Conservation (phyloP, 108 stramenopile species). For the Skeletonema tropicum region DNA sequence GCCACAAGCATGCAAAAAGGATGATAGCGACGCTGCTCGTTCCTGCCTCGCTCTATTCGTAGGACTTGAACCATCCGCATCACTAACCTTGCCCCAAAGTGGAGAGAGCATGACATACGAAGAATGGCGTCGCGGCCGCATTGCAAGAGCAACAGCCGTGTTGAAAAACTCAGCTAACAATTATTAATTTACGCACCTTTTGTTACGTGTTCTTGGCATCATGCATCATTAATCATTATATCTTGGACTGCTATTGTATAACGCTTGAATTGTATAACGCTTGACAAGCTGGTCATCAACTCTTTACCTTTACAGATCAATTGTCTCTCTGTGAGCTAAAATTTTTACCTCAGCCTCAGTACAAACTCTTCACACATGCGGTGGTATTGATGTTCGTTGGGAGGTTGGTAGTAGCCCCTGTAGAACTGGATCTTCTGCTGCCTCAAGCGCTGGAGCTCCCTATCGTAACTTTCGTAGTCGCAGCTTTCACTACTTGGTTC, state of each 20-base stretch:
- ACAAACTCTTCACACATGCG: too few species aligned
- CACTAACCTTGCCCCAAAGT: slow-evolving; percentile 27
- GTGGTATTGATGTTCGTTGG: background rate
- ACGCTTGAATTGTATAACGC: too few species aligned
- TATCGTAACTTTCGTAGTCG: background rate
- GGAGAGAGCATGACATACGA: slow-evolving; percentile 62
- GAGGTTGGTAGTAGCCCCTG: background rate
- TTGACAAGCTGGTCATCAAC: too few species aligned
- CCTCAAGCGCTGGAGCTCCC: background rate
- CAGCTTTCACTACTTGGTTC: background rate
- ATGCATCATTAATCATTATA: too few species aligned
- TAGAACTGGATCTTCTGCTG: background rate
- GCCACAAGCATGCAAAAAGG: slow-evolving; percentile 21
- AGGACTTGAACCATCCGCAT: slow-evolving; percentile 56
- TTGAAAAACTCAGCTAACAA: slow-evolving; percentile 14
- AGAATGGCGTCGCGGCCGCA: slow-evolving; percentile 66
- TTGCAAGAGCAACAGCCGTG: slow-evolving; percentile 59
- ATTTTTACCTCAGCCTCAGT: too few species aligned
- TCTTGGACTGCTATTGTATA: too few species aligned
- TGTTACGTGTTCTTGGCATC: too few species aligned
- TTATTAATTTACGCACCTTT: too few species aligned
- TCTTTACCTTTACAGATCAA: too few species aligned
- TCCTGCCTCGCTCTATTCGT: slow-evolving; percentile 78
- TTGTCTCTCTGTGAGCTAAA: too few species aligned
- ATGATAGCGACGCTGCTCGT: slow-evolving; percentile 32